Evolutionary conservation across 208 protist genomes (phyloP), one percentile per base, ranked within the genome.

Genomic region (Porcisia hertigi): DNA sequence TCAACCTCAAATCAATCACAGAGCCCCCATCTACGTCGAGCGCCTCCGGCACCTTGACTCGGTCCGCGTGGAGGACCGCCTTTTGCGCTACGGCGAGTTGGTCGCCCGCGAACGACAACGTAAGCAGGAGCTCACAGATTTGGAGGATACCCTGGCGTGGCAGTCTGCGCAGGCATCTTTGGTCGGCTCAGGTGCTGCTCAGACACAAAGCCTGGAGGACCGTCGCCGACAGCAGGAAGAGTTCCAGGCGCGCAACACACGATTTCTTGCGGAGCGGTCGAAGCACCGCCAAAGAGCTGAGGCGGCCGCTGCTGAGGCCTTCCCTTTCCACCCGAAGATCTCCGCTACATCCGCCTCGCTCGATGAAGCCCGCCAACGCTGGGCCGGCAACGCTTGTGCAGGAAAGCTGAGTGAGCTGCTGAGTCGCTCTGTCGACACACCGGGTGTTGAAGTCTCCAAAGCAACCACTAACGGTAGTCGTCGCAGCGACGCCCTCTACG

Each of bases 61-160:
- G n/a, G 69, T 89, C 25, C 84, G 88, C 7, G 92, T 96, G 23
- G 90, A 94, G 69, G 89, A 92, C 54, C 85, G 92, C 16, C 80
- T 96, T 7, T 82, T 94, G 1, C 83, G 93, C 75, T 96, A 94
- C 73, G 92, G 92, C n/a, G 77, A 86, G 39, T 71, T 75, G 1
- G 77, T 94, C 8, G 82, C 79, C 36, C 45, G 82, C 4, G 83
- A 83, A 57, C 78, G 80, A 8, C 76, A 80, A 45, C 73, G 71
- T 1, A 75, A 73, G 43, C 86, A 85, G 47, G 75, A 84, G 55
- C 54, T 88, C 65, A 78, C 83, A 41, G 66, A 81, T 41, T 34
- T 76, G 2, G 75, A 79, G 62, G 71, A 87, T 70, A 9, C 54
- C 49, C 77, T 80, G 45, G 71, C 45, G 55, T 41, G 45, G 43